These are phyloP conservation scores for Fusarium tupiense DNA, from an alignment of 2,329 filamentous ascomycete species.

Conservation along the genomic window DNA sequence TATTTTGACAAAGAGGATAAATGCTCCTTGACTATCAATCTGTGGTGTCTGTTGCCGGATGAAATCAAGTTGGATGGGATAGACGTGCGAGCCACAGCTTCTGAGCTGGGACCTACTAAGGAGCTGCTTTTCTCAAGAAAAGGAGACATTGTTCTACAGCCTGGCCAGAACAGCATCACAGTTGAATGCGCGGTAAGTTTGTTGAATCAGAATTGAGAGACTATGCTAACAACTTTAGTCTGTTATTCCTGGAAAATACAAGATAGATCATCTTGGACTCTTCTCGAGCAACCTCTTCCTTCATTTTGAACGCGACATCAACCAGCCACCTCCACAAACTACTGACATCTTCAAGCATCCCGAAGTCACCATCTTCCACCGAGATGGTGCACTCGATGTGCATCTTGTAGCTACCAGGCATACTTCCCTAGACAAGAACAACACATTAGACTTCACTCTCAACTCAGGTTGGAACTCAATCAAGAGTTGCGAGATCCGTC, in stretches of 20 bases:
- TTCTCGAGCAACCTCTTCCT: slow-evolving; percentile 71
- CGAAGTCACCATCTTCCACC: slow-evolving; percentile 78
- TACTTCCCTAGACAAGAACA: slow-evolving; percentile 82
- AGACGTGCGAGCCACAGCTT: slow-evolving; percentile 70
- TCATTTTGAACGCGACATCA: slow-evolving; percentile 69
- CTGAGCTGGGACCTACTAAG: slow-evolving; percentile 63
- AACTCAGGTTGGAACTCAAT: slow-evolving; percentile 79
- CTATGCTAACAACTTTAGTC: slow-evolving; percentile 56
- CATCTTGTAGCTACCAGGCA: slow-evolving; percentile 72
- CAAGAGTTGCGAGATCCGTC: slow-evolving; percentile 65
- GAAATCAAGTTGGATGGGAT: slow-evolving; percentile 72
- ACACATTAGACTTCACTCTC: slow-evolving; percentile 79
- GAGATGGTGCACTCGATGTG: slow-evolving; percentile 73
- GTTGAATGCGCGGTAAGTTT: slow-evolving; percentile 50
- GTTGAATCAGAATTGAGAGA: background rate
- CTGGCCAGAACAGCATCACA: slow-evolving; percentile 58
- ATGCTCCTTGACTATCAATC: slow-evolving; percentile 73
- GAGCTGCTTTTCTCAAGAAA: slow-evolving; percentile 60
- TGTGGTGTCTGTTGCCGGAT: slow-evolving; percentile 79
- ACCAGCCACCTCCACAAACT: slow-evolving; percentile 57
- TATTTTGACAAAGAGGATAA: slow-evolving; percentile 79
- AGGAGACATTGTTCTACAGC: slow-evolving; percentile 49
- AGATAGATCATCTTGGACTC: slow-evolving; percentile 77
- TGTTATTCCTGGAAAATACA: slow-evolving; percentile 77
- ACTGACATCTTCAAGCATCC: slow-evolving; percentile 66